These are phyloP conservation scores for Abrus precatorius DNA, from an alignment of 306 rosid species.

Conservation along the genomic window DNA sequence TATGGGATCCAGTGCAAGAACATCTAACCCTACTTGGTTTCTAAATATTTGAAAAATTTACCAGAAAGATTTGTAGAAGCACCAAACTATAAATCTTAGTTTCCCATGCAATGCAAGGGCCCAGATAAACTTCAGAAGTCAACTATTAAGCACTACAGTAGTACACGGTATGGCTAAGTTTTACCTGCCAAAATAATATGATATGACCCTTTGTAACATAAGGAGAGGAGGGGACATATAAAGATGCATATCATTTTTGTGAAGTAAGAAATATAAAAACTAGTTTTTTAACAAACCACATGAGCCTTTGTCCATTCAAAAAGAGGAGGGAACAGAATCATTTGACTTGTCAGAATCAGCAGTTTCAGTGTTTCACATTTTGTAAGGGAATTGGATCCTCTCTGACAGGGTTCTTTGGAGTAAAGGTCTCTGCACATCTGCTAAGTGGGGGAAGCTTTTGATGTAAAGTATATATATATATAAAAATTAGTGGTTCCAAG, in stretches of 20 bases:
- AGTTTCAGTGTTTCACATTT: neutral
- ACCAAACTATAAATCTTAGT: neutral
- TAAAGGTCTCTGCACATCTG: neutral
- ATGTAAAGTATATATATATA: too few species aligned
- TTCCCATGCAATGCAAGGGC: neutral
- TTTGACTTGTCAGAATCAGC: neutral
- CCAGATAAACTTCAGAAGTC: neutral
- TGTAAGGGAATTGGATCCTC: neutral
- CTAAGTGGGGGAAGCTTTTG: too few species aligned
- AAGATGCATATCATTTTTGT: neutral
- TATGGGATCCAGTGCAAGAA: neutral
- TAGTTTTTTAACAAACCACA: neutral
- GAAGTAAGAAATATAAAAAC: neutral
- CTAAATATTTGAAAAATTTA: conserved; percentile 15
- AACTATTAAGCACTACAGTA: neutral
- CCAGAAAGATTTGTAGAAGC: neutral
- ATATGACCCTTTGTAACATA: neutral
- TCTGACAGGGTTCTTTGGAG: neutral
- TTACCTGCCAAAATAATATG: neutral
- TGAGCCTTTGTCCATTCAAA: neutral
- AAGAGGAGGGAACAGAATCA: conserved; percentile 1
- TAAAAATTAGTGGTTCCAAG: too few species aligned
- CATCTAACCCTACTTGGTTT: neutral
- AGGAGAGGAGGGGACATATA: neutral
- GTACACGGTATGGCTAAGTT: neutral